A percentile compares a stretch with the other conserved stretches of the same genome.
phyloP scores from a whole-genome alignment of 306 rosid species.

The Canavalia ensiformis region DNA sequence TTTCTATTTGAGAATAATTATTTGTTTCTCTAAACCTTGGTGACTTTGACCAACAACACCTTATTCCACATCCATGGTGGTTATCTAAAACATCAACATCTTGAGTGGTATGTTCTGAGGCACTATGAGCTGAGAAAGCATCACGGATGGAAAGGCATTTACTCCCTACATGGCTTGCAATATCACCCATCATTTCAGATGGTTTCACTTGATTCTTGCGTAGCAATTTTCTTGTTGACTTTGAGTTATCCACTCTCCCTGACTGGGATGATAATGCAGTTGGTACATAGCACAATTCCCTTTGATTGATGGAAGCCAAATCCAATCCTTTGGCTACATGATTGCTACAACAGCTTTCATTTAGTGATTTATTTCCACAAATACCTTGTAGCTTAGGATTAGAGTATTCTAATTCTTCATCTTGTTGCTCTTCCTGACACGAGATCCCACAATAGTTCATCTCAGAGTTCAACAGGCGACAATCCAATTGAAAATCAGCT shows the following conservation, averaged over 20 bases:
- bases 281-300: conserved; percentile 50
- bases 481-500: conserved; percentile 53
- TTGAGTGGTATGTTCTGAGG: conserved; percentile 48
- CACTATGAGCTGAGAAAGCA: conserved; percentile 52
- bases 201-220: conserved; percentile 48
- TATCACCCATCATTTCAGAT: conserved; percentile 53
- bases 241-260: conserved; percentile 53
- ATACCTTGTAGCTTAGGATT: conserved; percentile 47
- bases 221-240: conserved; percentile 42
- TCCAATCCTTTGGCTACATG: conserved; percentile 56
- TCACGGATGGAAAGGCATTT: conserved; percentile 56
- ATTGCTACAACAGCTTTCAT: conserved; percentile 59
- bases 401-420: conserved; percentile 48
- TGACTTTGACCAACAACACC: conserved; percentile 81
- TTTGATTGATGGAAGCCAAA: conserved; percentile 52
- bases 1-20: conserved; percentile 58
- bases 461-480: conserved; percentile 51
- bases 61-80: conserved; percentile 68
- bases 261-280: conserved; percentile 47
- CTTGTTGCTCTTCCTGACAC: conserved; percentile 46
- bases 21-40: conserved; percentile 68
- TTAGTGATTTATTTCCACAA: conserved; percentile 50
- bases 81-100: conserved; percentile 59
- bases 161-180: conserved; percentile 54
- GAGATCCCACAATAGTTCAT: conserved; percentile 45